Evolutionary conservation across 2,329 filamentous ascomycete species (phyloP).

Genomic region (Fusarium zealandicum): DNA sequence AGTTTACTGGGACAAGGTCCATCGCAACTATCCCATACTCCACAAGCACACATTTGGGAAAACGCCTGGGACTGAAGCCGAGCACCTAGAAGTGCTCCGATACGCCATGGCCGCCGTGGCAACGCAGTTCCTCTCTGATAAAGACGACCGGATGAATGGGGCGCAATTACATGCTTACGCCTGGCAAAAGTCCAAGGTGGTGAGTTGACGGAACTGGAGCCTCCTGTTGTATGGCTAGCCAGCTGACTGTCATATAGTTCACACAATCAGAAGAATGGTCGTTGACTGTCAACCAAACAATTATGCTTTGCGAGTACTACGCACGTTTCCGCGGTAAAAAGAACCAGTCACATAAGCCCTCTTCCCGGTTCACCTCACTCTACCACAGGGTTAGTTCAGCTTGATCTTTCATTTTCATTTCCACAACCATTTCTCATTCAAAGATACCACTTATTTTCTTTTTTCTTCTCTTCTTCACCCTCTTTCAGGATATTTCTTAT

Average conservation of each 20-base stretch:
- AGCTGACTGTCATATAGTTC: constrained; percentile 46
- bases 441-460: constrained; percentile 2
- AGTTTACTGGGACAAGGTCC: constrained; percentile 61
- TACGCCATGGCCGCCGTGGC: constrained; percentile 66
- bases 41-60: constrained; percentile 56
- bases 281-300: constrained; percentile 60
- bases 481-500: constrained; percentile 45
- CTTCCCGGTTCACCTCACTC: constrained; percentile 57
- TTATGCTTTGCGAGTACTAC: constrained; percentile 63
- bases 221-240: constrained; percentile 3
- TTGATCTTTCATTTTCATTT: constrained; percentile 32
- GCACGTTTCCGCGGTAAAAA: constrained; percentile 61
- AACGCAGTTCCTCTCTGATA: constrained; percentile 57
- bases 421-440: background rate
- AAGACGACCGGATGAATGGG: constrained; percentile 59
- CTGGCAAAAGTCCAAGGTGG: constrained; percentile 57
- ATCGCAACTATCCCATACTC: constrained; percentile 58
- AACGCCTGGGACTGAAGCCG: constrained; percentile 40
- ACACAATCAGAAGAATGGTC: constrained; percentile 52
- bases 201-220: constrained; percentile 47
- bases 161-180: constrained; percentile 60
- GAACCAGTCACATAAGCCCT: constrained; percentile 55
- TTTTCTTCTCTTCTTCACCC: constrained; percentile 36
- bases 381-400: constrained; percentile 61
- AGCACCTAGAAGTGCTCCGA: constrained; percentile 53